Percentiles rank a stretch among this genome's conserved stretches.
phyloP scores from a whole-genome alignment of 768 basidiomycete species.

The Lentinula aciculospora region DNA sequence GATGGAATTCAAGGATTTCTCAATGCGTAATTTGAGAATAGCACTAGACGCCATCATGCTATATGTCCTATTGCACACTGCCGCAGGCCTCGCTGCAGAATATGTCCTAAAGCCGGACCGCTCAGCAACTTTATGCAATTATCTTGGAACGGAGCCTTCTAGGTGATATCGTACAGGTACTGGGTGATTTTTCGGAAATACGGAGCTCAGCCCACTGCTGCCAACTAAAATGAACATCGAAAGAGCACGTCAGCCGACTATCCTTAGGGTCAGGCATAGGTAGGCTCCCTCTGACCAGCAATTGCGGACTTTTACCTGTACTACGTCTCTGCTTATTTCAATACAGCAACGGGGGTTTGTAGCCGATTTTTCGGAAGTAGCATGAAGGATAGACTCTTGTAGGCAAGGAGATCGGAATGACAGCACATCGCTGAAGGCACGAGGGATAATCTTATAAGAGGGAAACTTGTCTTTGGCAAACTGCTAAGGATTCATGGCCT shows the following conservation, averaged over 20 bases:
- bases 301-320: background rate
- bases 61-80: too few species aligned
- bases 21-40: too few species aligned
- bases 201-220: background rate
- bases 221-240: too few species aligned
- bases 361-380: background rate
- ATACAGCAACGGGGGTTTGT: conserved; percentile 1
- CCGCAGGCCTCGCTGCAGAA: too few species aligned
- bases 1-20: too few species aligned
- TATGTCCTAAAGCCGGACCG: too few species aligned
- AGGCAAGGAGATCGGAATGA: background rate
- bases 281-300: background rate
- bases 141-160: background rate
- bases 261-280: background rate
- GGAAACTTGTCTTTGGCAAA: background rate
- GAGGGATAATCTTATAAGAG: background rate
- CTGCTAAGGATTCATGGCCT: background rate
- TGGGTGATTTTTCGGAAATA: background rate
- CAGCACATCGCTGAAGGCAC: background rate
- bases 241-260: background rate
- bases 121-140: too few species aligned
- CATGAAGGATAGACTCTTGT: background rate
- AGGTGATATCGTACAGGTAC: background rate
- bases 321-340: background rate
- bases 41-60: too few species aligned